Base-by-base conservation (phyloP, 73 alveolate genomes). In the Paraurostyla sp. region DNA sequence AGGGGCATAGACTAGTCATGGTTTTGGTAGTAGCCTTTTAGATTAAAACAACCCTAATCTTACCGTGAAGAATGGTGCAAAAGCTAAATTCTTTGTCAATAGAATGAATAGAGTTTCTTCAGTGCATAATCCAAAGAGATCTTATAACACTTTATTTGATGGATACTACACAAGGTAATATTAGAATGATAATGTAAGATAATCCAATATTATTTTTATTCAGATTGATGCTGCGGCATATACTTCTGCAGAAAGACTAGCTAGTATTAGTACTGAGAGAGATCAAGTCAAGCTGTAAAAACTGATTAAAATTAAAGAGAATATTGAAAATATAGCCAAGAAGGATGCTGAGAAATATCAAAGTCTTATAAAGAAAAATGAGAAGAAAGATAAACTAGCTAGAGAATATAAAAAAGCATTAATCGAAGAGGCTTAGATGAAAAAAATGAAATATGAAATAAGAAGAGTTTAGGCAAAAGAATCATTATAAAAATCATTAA, bases 361-460 rank as follows among this genome's bases (percentile, higher is more conserved):
- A 25, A 0, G 16, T 22, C 11, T 9, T n/a, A n/a, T 48, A 32
- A 73, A 73, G 86, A 73, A 73, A 29, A 43, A 25, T 30, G 65
- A 73, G 27, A 73, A 73, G 29, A 4, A 71, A 45, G 86, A 73
- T 1, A 73, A 73, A 35, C 29, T 73, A 73, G 86, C 71, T 2
- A 73, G 46, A 73, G 86, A 73, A 43, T 73, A 73, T 73, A 48
- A 45, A 48, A 73, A 49, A 49, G 86, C 86, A 48, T 2, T 73
- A 2, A 23, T 23, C 4, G 86, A 73, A 45, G 86, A 73, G 36
- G 71, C 65, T 32, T 43, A 73, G 27, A 43, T 43, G 71, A 73
- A 36, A 27, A 22, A 73, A 27, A 3, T 25, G 22, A 73, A 73
- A 49, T 73, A 73, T 73, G 65, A 48, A 16, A 20, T 56, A 9